These are phyloP conservation scores for Picea abies DNA, from an alignment of 83 land plant genomes.

Conservation along the genomic window DNA sequence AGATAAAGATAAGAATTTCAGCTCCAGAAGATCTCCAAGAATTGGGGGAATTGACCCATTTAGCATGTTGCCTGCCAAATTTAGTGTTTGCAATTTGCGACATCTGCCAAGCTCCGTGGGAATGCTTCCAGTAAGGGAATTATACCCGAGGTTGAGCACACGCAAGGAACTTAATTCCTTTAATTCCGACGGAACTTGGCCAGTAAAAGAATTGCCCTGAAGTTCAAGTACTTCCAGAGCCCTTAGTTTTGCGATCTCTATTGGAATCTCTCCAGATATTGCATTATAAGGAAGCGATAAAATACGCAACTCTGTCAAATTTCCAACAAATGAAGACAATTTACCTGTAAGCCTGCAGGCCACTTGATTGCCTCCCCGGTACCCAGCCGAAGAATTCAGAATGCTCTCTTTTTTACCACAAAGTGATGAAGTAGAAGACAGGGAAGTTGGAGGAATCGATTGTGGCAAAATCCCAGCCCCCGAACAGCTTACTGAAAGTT, in stretches of 20 bases:
- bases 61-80: slow-evolving; percentile 38
- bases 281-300: slow-evolving; percentile 31
- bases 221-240: slow-evolving; percentile 35
- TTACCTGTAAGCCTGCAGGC: slow-evolving; percentile 25
- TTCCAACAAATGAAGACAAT: slow-evolving; percentile 22
- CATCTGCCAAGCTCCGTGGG: slow-evolving; percentile 23
- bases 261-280: slow-evolving; percentile 45
- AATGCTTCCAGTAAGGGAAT: slow-evolving; percentile 31
- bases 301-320: slow-evolving; percentile 30
- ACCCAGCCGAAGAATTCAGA: no score
- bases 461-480: not conserved
- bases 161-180: slow-evolving; percentile 11
- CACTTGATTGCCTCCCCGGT: not conserved
- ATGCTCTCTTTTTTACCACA: no score
- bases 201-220: slow-evolving; percentile 34
- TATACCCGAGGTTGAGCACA: slow-evolving; percentile 27
- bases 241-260: slow-evolving; percentile 23
- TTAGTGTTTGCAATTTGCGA: slow-evolving; percentile 19
- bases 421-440: no score
- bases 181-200: slow-evolving; percentile 24
- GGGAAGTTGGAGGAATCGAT: not conserved
- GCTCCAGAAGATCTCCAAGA: slow-evolving; percentile 20
- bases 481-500: no score
- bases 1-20: slow-evolving; percentile 18
- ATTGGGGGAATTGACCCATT: slow-evolving; percentile 22